A percentile compares a stretch with the other conserved stretches of the same genome.
phyloP scores from a whole-genome alignment of 169 alveolate genomes.

The Plasmodium knowlesi region DNA sequence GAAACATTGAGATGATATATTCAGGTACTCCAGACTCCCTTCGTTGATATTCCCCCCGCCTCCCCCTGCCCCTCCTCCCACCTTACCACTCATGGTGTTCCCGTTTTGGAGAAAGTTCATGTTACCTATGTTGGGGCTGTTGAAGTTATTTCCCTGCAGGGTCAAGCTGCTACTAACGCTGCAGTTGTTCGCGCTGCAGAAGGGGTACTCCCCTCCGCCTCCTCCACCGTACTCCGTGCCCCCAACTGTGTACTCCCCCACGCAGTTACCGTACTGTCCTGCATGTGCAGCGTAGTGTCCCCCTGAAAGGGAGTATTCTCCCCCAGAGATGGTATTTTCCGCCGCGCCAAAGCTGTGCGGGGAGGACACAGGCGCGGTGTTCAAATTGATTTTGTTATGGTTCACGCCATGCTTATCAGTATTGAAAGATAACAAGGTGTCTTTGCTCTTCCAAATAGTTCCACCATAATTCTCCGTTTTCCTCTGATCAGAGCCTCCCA shows the following conservation, averaged over 20 bases:
- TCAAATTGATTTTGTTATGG: background rate
- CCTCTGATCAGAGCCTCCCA: background rate
- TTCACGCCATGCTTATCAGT: background rate
- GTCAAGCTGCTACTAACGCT: conserved; percentile 10
- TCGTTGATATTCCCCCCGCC: conserved; percentile 8
- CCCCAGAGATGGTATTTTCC: background rate
- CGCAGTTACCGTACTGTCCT: background rate
- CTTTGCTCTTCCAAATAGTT: conserved; percentile 5
- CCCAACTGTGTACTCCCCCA: background rate
- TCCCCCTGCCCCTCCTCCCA: background rate
- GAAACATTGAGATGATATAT: conserved; percentile 6
- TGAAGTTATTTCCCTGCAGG: background rate
- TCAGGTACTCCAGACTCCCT: conserved; percentile 6
- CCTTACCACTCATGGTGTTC: background rate
- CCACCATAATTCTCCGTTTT: background rate
- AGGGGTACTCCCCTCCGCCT: background rate
- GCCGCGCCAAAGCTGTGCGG: background rate
- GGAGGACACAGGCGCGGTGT: background rate
- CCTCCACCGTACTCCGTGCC: background rate
- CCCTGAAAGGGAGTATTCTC: background rate
- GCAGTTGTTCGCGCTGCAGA: background rate
- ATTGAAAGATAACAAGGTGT: background rate
- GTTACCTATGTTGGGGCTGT: background rate
- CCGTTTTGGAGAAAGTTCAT: conserved; percentile 6
- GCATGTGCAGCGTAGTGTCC: background rate